Base-by-base conservation (phyloP, 345 rosid genomes). In the Carallia brachiata region DNA sequence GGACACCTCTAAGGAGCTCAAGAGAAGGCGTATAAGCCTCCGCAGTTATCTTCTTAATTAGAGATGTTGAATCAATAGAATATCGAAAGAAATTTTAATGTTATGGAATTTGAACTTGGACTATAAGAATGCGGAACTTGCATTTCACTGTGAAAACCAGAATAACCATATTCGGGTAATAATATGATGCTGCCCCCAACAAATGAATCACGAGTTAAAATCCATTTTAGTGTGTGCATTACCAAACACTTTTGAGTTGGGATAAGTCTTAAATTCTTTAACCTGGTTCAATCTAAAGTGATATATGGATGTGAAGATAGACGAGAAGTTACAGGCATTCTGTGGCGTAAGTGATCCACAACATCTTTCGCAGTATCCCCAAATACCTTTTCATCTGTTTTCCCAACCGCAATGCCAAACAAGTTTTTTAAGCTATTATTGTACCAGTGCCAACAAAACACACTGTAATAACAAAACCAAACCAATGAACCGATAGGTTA, bases 31-130 rank as follows among this genome's bases (percentile, higher is more conserved):
- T 37, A 37, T 9, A 7, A 28, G 5, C 23, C 31, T 54, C 34
- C 37, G 69, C n/a, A 32, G 19, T 66, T 19, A 6, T 66, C 47
- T 53, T 54, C 61, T 52, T 52, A 66, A 36, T n/a, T 54, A 36
- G 17, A 66, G 10, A 54, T 4, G 36, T 9, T 6, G 40, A 37
- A 66, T 23, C 28, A 36, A 65, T 1, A 7, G 23, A 65, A 31
- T n/a, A 48, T 8, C 16, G 44, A 13, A 18, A 48, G 36, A 53
- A 19, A 36, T 54, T 23, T 23, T 23, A 23, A 23, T 23, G 56
- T 6, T 36, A 4, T 1, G 47, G 39, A 37, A 6, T 37, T 37
- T 6, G 10, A 37, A 37, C 1, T 37, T 37, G 40, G 39, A 54
- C 36, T 15, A n/a, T 23, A 23, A 23, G 23, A 23, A 23, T 23